Conservation (phyloP, 108 stramenopile species). For the Nitzschia putrida region DNA sequence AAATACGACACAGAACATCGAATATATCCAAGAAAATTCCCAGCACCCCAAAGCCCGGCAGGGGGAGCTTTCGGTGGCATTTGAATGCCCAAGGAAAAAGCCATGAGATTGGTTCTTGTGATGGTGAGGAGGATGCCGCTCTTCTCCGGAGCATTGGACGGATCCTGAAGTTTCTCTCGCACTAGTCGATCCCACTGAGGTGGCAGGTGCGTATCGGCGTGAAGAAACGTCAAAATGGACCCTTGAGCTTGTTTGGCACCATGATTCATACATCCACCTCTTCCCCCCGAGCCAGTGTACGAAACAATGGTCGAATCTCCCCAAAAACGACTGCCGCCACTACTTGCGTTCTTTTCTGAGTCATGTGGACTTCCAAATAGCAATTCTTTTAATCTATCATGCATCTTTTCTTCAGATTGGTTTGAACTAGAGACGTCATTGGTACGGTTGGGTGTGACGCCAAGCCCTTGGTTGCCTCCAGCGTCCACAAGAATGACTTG, state of each 20-base stretch:
- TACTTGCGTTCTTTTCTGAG: too few species aligned
- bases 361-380: conserved; percentile 11
- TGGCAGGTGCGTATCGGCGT: conserved; percentile 74
- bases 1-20: conserved; percentile 49
- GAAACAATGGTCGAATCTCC: conserved; percentile 17
- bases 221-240: conserved; percentile 68
- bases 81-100: conserved; percentile 79
- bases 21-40: conserved; percentile 11
- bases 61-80: conserved; percentile 30
- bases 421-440: too few species aligned
- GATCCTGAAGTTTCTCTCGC: not conserved
- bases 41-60: conserved; percentile 9
- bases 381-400: not conserved
- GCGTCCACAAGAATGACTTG: conserved; percentile 15
- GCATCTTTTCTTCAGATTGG: not conserved
- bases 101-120: conserved; percentile 51
- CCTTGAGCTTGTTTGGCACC: conserved; percentile 68
- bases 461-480: not conserved
- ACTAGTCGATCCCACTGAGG: conserved; percentile 47
- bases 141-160: too few species aligned
- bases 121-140: not conserved
- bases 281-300: conserved; percentile 64
- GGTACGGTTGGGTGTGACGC: too few species aligned
- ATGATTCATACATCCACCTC: conserved; percentile 79
- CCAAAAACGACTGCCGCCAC: not conserved